A percentile compares a stretch with the other conserved stretches of the same genome.
Conservation (phyloP, 176 grass and related monocot genomes). For the Canna indica region DNA sequence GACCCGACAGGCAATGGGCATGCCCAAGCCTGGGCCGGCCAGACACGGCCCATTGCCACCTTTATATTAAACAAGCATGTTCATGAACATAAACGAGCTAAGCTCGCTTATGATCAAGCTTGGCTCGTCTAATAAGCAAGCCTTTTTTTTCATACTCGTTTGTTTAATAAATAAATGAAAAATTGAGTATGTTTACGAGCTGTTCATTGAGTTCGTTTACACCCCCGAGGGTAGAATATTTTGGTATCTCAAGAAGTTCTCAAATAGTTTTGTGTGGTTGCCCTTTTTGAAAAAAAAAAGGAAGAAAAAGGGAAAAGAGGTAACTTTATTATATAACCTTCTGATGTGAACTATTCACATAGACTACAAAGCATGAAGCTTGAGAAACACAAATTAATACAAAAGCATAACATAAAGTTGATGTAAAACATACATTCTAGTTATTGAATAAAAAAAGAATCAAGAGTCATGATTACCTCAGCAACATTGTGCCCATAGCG, state of each 20-base stretch:
- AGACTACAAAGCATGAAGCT: background rate
- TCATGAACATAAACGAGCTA: too few relatives aligned
- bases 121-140: too few relatives aligned
- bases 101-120: too few relatives aligned
- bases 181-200: too few relatives aligned
- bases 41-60: too few relatives aligned
- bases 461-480: slow-evolving; percentile 29
- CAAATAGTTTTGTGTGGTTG: background rate
- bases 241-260: background rate
- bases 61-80: too few relatives aligned
- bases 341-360: background rate
- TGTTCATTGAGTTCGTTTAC: too few relatives aligned
- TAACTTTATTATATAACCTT: background rate
- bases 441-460: slow-evolving; percentile 1
- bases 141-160: too few relatives aligned
- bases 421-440: slow-evolving; percentile 12
- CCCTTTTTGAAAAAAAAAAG: background rate
- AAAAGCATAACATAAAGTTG: background rate
- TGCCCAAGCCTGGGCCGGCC: too few relatives aligned
- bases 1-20: too few relatives aligned
- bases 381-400: background rate
- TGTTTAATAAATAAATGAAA: too few relatives aligned
- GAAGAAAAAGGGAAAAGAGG: background rate
- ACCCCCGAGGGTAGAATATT: background rate
- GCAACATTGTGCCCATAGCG: slow-evolving; percentile 47